phyloP scores from a whole-genome alignment of 345 rosid species.

The Streptanthus diversifolius region DNA sequence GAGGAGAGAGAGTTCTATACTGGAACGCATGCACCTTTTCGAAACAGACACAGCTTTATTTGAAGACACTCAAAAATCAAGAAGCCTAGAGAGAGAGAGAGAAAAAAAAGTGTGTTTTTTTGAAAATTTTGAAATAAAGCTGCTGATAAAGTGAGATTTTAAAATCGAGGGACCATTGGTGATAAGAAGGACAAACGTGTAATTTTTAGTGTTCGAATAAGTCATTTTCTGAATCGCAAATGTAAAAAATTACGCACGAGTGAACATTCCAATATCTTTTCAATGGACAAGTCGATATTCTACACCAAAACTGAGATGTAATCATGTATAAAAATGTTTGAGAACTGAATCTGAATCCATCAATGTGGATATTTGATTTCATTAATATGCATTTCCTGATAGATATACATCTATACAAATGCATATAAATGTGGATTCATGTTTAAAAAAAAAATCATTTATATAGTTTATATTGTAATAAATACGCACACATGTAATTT shows the following conservation, averaged over 20 bases:
- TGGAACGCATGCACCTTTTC: constrained; percentile 28
- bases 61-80: constrained; percentile 23
- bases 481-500: constrained; percentile 15
- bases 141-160: constrained; percentile 6
- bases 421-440: not conserved
- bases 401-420: not conserved
- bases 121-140: constrained; percentile 41
- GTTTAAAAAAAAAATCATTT: not conserved
- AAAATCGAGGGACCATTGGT: constrained; percentile 25
- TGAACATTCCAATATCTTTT: not conserved
- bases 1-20: constrained; percentile 10
- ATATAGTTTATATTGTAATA: constrained; percentile 15
- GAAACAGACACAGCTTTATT: constrained; percentile 33
- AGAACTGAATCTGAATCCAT: not conserved
- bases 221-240: not conserved
- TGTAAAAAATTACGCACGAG: not conserved
- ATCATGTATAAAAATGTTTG: not conserved
- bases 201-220: not conserved
- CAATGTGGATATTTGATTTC: not conserved
- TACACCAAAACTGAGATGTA: not conserved
- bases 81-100: constrained; percentile 21
- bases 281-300: not conserved
- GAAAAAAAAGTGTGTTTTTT: constrained; percentile 1
- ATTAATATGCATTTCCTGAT: not conserved
- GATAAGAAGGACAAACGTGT: constrained; percentile 1